Evolutionary conservation across 495 filamentous ascomycete species (phyloP), one percentile per base, ranked within the genome.

Genomic region (Penicillium odoratum): DNA sequence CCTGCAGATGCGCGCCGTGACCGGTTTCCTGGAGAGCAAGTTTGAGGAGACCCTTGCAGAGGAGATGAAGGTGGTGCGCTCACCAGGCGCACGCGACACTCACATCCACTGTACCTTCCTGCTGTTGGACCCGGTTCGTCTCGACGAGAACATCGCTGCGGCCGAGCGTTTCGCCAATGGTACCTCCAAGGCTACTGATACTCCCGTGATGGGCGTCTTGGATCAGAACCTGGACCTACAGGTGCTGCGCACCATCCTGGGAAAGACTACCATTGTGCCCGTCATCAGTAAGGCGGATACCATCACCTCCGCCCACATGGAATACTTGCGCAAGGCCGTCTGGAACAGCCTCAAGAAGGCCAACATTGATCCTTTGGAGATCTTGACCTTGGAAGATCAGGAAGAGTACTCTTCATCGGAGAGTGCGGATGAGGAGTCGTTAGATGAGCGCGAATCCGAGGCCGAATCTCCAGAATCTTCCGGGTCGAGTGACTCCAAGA

Each of bases 201-300:
- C 72, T 5, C 74, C 67, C 7, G 69, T 80, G 21, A 58, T 71
- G 29, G 91, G 88, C 11, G 83, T 88, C 34, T 77, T 98, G 30
- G 93, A 98, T 67, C 88, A 93, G 59, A 88, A 93, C 63, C 81
- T 98, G 7, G 94, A 98, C 67, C 73, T 98, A 26, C 91, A 96
- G 66, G 89, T 98, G 44, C 79, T 98, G 53, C 88, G 90, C 49
- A 89, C 88, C 16, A 80, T 98, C 36, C 85, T 94, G 67, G 92
- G 92, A 62, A 98, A 97, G 78, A 97, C 95, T 0, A 96, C 91
- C 0, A 91, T 98, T 51, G 90, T 98, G 33, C 94, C 94, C 0
- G 89, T 98, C 40, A 93, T 98, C 71, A 90, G 92, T 67, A 98
- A 98, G 76, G 95, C 94, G 36, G 94, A 98, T 70, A 98, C 92